These are phyloP conservation scores for Sporothrix schenckii DNA, from an alignment of 2,329 filamentous ascomycete genomes.

Conservation along the genomic window DNA sequence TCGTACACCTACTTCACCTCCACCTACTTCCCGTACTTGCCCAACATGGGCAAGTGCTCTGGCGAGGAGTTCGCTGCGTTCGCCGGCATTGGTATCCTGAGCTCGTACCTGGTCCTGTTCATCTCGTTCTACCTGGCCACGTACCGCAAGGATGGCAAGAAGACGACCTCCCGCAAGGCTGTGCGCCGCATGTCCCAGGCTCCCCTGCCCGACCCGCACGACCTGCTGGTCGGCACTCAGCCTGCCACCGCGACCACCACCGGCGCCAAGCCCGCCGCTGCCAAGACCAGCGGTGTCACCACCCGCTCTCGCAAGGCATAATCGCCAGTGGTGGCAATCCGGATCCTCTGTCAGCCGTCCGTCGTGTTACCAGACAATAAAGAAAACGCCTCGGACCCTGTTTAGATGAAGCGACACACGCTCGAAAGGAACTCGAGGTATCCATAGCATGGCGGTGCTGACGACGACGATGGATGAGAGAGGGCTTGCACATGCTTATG, in stretches of 20 bases:
- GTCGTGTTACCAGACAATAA: neutral
- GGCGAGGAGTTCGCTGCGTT: slow-evolving; percentile 97
- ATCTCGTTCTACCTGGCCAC: slow-evolving; percentile 98
- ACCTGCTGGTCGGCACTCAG: slow-evolving; percentile 61
- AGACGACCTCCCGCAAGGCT: slow-evolving; percentile 76
- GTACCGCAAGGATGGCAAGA: slow-evolving; percentile 85
- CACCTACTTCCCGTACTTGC: slow-evolving; percentile 88
- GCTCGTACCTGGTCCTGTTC: slow-evolving; percentile 95
- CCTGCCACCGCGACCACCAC: slow-evolving; percentile 58
- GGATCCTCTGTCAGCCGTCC: neutral
- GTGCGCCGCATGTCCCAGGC: slow-evolving; percentile 67
- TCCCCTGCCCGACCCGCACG: slow-evolving; percentile 78
- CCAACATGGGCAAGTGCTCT: slow-evolving; percentile 82
- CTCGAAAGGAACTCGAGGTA: slow-evolving; percentile 3
- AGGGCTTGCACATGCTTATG: slow-evolving; percentile 3
- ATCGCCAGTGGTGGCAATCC: neutral
- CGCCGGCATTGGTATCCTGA: slow-evolving; percentile 86
- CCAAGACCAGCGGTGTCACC: slow-evolving; percentile 45
- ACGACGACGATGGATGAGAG: slow-evolving; percentile 9
- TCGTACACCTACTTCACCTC: slow-evolving; percentile 77
- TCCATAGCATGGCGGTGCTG: slow-evolving; percentile 3
- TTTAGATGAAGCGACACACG: neutral
- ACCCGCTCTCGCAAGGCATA: slow-evolving; percentile 74
- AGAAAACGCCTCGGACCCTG: neutral
- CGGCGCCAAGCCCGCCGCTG: slow-evolving; percentile 58